Evolutionary conservation across 1,139 yeast species (phyloP).

Genomic region (Yamadazyma kanchanaburiensis): DNA sequence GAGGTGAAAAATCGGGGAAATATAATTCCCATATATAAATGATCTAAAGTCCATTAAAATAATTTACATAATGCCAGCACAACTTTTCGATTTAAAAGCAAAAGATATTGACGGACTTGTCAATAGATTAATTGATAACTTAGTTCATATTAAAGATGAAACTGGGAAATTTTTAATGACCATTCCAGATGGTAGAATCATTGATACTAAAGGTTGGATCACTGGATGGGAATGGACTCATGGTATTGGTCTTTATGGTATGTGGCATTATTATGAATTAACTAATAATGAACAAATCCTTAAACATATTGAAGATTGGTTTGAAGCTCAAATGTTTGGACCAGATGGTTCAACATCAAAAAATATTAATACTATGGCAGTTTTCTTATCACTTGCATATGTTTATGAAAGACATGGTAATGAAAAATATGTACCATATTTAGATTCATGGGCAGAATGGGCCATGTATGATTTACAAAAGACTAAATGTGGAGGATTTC

Average conservation of each 20-base stretch:
- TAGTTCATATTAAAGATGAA: slow-evolving; percentile 21
- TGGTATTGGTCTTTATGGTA: slow-evolving; percentile 29
- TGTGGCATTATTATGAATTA: slow-evolving; percentile 30
- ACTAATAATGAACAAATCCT: slow-evolving; percentile 19
- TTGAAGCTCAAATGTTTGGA: slow-evolving; percentile 21
- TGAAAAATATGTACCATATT: slow-evolving; percentile 21
- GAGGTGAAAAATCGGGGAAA: no score
- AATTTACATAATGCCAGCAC: slow-evolving; percentile 15
- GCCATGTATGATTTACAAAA: slow-evolving; percentile 25
- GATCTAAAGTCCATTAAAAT: no score
- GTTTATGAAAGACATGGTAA: slow-evolving; percentile 21
- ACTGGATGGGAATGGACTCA: slow-evolving; percentile 39
- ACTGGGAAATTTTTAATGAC: slow-evolving; percentile 25
- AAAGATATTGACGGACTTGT: slow-evolving; percentile 12
- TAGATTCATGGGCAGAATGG: slow-evolving; percentile 34
- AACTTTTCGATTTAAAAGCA: slow-evolving; percentile 13
- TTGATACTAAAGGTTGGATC: slow-evolving; percentile 33
- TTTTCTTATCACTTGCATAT: slow-evolving; percentile 25
- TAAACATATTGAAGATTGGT: slow-evolving; percentile 24
- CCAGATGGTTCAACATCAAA: slow-evolving; percentile 28
- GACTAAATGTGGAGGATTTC: slow-evolving; percentile 31
- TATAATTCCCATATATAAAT: no score
- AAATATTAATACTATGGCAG: slow-evolving; percentile 33
- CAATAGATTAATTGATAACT: slow-evolving; percentile 14
- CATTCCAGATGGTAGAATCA: slow-evolving; percentile 29